Percentiles rank a stretch among this genome's conserved stretches.
Conservation (phyloP, 2,329 filamentous ascomycete genomes). For the Pseudogymnoascus sp. region DNA sequence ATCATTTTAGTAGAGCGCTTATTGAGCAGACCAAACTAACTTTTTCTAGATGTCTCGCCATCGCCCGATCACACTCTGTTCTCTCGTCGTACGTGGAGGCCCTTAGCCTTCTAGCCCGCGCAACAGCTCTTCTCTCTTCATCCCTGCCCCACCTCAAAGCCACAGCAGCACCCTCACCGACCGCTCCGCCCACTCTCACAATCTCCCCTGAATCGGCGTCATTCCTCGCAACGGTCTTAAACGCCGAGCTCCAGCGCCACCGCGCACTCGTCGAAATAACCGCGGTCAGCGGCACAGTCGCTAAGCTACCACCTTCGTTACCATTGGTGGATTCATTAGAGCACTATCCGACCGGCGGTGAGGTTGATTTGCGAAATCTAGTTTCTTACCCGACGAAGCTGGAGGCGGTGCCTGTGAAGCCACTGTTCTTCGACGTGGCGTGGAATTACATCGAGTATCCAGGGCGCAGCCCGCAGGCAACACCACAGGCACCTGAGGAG, state of each 20-base stretch:
- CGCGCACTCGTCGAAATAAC: constrained; percentile 80
- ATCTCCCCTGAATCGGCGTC: constrained; percentile 51
- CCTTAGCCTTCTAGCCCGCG: constrained; percentile 73
- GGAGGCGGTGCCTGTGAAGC: constrained; percentile 80
- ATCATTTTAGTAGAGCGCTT: background rate
- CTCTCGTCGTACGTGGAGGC: constrained; percentile 65
- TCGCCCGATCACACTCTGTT: constrained; percentile 76
- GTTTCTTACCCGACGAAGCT: constrained; percentile 82
- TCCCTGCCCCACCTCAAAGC: constrained; percentile 40
- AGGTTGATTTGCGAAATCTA: constrained; percentile 67
- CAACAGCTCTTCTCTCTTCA: constrained; percentile 50
- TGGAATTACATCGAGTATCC: constrained; percentile 98
- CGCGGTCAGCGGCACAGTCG: constrained; percentile 41
- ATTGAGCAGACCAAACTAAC: constrained; percentile 13
- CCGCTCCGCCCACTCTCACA: constrained; percentile 55
- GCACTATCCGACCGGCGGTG: constrained; percentile 58
- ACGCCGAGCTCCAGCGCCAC: constrained; percentile 66
- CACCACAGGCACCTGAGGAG: constrained; percentile 20
- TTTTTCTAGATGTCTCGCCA: constrained; percentile 60
- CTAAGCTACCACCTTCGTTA: constrained; percentile 33
- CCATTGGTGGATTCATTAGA: constrained; percentile 68
- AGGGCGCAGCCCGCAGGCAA: constrained; percentile 37
- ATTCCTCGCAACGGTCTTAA: constrained; percentile 53
- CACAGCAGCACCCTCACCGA: constrained; percentile 30
- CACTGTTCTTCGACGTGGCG: constrained; percentile 88